Evolutionary conservation across 139 green algal genomes (phyloP), one percentile per base, ranked within the genome.

Genomic region (Auxenochlorella pyrenoidosa): DNA sequence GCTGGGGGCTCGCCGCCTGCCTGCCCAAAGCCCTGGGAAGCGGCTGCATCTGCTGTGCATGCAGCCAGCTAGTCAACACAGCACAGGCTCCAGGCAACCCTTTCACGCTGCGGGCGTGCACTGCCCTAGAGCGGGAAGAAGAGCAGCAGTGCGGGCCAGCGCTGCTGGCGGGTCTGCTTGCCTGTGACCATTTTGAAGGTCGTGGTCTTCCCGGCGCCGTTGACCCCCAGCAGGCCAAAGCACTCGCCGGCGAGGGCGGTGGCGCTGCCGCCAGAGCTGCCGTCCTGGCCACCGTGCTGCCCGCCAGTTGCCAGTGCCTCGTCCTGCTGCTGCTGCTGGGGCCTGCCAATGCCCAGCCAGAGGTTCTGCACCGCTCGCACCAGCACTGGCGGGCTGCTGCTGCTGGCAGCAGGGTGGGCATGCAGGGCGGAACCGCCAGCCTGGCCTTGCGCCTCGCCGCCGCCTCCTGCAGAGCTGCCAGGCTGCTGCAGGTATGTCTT

Each of bases 171-270:
- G 16, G 54, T 8, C 28, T 40, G 21, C 54, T 30, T 10, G 89
- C 91, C 91, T 47, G 94, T 96, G 0, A 97, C 72, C 70, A 97
- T 91, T 13, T 88, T 89, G 87, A 97, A 97, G 18, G 93, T 94
- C 41, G 95, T 97, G 43, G 95, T 97, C 92, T 98, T 98, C 81
- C 96, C 96, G 34, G 94, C 92, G 63, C 93, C 91, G 73, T 95
- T 95, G n/a, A 93, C 88, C 5, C 90, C 89, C 84, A 98, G 90
- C 72, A 98, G 91, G 6, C 95, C 95, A 80, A 98, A 97, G 90
- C 95, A 97, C 91, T 98, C 89, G 18, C 94, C 95, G 82, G 15
- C n/a, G 76, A n/a, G n/a, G n/a, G 43, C 94, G n/a, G 38, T 86
- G 87, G 13, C 84, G 85, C 66, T 73, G 65, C 32, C 79, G 36